Base-by-base conservation (phyloP, 2,329 filamentous ascomycete genomes). In the Penicillium sp. region DNA sequence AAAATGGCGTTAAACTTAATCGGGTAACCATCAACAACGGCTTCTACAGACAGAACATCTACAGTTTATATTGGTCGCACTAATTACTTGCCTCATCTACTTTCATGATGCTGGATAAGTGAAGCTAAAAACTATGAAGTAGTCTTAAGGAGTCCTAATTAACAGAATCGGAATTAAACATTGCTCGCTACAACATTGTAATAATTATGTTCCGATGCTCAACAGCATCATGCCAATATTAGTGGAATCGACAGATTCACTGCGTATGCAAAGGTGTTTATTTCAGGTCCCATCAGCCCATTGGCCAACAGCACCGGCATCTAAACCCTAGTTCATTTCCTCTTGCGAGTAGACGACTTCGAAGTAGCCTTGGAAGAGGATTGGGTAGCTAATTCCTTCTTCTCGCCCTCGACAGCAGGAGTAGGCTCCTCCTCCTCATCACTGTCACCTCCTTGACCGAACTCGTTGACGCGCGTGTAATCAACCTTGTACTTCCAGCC, bases 381-480 rank as follows among this genome's bases (percentile, higher is more conserved):
- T 48, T 64, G 54, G 22, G 60, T 45, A 15, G 58, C 52, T 12
- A 55, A 37, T 24, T 60, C 56, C 17, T 57, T 44, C 38, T 62
- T 58, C n/a, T 52, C 43, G 0, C 44, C 38, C 26, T 64, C 56
- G 17, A 50, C 21, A 9, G 48, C 45, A 33, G 58, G 40, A 5
- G 53, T 52, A 17, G 53, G 66, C 60, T 78, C 77, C 41, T 77
- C 77, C 32, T 71, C 72, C 53, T 78, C 75, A 21, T 89, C 87
- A 24, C 88, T 86, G n/a, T 94, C 91, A n/a, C 93, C 93, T 32
- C 91, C 93, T 75, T 97, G 93, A 8, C 93, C 93, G 66, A 97
- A 98, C 71, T 98, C 93, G 69, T 98, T 98, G 65, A 98, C 86
- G 55, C 93, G 82, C 10, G 79, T 84, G 72, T 91, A 93, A 69